Percentiles rank a stretch among this genome's conserved stretches.
phyloP scores from a whole-genome alignment of 1,284 basidiomycete species.

The Takashimella koratensis region DNA sequence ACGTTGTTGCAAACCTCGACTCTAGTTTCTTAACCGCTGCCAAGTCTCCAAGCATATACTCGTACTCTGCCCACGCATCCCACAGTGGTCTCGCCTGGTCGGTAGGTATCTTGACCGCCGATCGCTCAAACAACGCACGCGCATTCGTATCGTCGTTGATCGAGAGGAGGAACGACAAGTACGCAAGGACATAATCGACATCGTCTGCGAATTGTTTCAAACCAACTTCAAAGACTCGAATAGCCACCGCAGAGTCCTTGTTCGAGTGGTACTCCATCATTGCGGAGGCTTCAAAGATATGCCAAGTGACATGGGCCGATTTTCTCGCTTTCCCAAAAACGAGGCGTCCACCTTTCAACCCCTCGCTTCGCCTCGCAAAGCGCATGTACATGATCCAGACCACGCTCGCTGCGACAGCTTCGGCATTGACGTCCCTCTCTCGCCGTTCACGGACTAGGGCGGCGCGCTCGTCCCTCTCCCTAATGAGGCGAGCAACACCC shows the following conservation, averaged over 20 bases:
- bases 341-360: conserved; percentile 69
- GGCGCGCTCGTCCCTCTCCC: conserved; percentile 61
- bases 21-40: conserved; percentile 85
- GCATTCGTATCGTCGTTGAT: conserved; percentile 97
- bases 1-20: conserved; percentile 78
- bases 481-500: conserved; percentile 56
- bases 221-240: conserved; percentile 92
- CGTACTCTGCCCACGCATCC: conserved; percentile 94
- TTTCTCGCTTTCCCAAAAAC: conserved; percentile 82
- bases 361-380: conserved; percentile 80
- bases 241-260: conserved; percentile 78
- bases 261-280: conserved; percentile 95
- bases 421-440: conserved; percentile 52
- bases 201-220: conserved; percentile 79
- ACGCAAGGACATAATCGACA: conserved; percentile 78
- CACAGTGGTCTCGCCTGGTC: conserved; percentile 81
- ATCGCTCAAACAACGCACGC: conserved; percentile 87
- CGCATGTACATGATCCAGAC: conserved; percentile 86
- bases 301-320: conserved; percentile 83
- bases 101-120: conserved; percentile 63
- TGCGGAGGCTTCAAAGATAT: conserved; percentile 89
- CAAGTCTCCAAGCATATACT: conserved; percentile 93
- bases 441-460: conserved; percentile 48
- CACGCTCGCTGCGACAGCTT: conserved; percentile 52
- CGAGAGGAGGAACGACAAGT: conserved; percentile 87